These are phyloP conservation scores for Tylopilus sp. DNA, from an alignment of 768 basidiomycete species.

Conservation along the genomic window DNA sequence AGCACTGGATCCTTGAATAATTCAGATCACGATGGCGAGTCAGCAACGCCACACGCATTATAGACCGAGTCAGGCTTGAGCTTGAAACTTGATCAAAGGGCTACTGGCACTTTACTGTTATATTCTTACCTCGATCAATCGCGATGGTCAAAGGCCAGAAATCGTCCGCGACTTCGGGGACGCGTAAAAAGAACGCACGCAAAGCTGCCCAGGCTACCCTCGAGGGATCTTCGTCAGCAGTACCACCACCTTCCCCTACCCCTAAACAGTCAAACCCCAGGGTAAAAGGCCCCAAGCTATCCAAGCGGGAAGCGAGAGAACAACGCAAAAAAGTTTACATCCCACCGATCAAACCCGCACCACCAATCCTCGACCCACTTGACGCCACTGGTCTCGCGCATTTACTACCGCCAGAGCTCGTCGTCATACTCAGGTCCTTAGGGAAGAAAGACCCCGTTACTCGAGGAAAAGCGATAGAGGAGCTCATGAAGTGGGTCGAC, in stretches of 20 bases:
- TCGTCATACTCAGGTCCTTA: constrained; percentile 76
- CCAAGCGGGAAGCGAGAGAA: constrained; percentile 50
- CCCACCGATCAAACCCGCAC: constrained; percentile 76
- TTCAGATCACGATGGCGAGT: too few species aligned
- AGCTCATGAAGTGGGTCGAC: constrained; percentile 68
- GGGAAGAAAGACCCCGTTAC: constrained; percentile 91
- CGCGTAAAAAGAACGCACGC: constrained; percentile 90
- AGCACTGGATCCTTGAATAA: too few species aligned
- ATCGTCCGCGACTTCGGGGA: constrained; percentile 80
- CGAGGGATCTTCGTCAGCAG: constrained; percentile 7
- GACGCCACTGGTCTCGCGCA: constrained; percentile 79
- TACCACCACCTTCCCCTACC: constrained; percentile 34
- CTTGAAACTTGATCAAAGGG: too few species aligned
- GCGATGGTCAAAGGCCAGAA: constrained; percentile 50
- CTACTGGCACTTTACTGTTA: background rate
- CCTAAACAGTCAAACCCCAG: constrained; percentile 46
- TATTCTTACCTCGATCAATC: background rate
- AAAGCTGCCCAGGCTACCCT: constrained; percentile 39
- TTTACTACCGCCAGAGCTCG: constrained; percentile 72
- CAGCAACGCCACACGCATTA: too few species aligned
- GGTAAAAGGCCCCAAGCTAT: constrained; percentile 46
- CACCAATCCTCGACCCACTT: constrained; percentile 77
- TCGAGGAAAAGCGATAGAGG: constrained; percentile 80
- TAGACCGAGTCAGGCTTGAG: too few species aligned
- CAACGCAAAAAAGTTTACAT: constrained; percentile 84